These are phyloP conservation scores for Boletus reticuloceps DNA, from an alignment of 768 basidiomycete genomes.

Conservation along the genomic window DNA sequence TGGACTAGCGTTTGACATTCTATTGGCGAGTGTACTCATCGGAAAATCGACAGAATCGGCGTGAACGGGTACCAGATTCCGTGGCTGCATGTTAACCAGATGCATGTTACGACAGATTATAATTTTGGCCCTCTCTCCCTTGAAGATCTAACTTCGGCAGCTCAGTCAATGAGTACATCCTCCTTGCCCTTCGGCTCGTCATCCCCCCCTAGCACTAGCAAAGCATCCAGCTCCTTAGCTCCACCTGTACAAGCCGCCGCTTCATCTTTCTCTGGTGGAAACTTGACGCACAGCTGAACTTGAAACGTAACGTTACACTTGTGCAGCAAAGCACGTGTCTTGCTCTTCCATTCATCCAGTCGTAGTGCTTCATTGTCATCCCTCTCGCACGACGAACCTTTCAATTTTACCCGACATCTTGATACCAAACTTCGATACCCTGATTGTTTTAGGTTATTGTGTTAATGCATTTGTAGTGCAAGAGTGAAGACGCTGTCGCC, in stretches of 20 bases:
- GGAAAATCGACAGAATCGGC: conserved; percentile 36
- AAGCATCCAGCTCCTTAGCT: background rate
- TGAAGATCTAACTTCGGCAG: conserved; percentile 17
- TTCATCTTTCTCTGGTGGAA: background rate
- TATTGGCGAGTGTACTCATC: background rate
- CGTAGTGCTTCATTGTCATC: background rate
- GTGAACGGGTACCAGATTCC: conserved; percentile 59
- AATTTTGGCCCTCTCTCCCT: conserved; percentile 13
- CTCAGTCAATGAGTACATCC: conserved; percentile 9
- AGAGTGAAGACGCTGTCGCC: background rate
- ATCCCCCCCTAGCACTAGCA: background rate
- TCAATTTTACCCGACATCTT: background rate
- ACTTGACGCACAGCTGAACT: conserved; percentile 2
- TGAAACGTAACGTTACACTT: background rate
- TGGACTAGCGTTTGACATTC: background rate
- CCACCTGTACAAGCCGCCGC: background rate
- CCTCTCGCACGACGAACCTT: background rate
- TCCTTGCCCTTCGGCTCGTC: background rate
- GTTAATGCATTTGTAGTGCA: too few species aligned
- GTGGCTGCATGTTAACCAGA: conserved; percentile 60
- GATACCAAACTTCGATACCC: conserved; percentile 2
- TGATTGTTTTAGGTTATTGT: too few species aligned
- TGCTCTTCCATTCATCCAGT: background rate
- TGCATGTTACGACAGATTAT: conserved; percentile 52
- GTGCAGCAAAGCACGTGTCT: background rate